phyloP scores from a whole-genome alignment of 179 eudicot species.

The Drosera spatulata region DNA sequence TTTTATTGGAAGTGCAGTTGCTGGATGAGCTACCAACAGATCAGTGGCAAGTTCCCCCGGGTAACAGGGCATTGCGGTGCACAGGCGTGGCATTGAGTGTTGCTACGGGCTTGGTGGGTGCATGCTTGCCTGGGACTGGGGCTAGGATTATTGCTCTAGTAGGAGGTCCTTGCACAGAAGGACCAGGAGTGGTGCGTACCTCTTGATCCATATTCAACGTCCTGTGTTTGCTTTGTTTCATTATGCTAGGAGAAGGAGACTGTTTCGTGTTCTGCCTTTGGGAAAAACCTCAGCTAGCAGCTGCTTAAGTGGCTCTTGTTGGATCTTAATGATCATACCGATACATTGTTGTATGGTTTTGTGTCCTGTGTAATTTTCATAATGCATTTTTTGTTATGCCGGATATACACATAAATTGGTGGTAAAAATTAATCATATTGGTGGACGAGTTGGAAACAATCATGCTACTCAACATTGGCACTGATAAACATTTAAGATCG shows the following conservation, averaged over 20 bases:
- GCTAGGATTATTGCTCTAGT: constrained; percentile 90
- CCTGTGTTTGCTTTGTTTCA: neutral
- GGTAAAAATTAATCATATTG: no score
- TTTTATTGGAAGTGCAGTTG: constrained; percentile 33
- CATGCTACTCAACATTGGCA: no score
- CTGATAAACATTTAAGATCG: no score
- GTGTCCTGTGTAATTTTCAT: no score
- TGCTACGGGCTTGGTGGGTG: constrained; percentile 79
- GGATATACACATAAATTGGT: no score
- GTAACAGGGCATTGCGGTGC: constrained; percentile 77
- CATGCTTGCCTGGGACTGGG: constrained; percentile 72
- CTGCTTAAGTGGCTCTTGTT: neutral
- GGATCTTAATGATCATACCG: neutral
- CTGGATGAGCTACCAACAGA: constrained; percentile 82
- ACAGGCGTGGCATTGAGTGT: constrained; percentile 93
- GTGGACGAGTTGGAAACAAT: no score
- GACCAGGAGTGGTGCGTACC: constrained; percentile 77
- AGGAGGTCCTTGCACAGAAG: constrained; percentile 99
- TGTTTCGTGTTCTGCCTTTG: no score
- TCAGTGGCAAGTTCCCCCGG: constrained; percentile 88
- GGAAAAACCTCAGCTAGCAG: no score
- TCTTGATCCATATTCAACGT: neutral
- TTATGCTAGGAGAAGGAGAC: neutral
- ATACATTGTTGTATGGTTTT: no score
- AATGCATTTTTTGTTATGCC: no score